Evolutionary conservation across 176 grass and related monocot species (phyloP).

Genomic region (Thinopyrum elongatum): DNA sequence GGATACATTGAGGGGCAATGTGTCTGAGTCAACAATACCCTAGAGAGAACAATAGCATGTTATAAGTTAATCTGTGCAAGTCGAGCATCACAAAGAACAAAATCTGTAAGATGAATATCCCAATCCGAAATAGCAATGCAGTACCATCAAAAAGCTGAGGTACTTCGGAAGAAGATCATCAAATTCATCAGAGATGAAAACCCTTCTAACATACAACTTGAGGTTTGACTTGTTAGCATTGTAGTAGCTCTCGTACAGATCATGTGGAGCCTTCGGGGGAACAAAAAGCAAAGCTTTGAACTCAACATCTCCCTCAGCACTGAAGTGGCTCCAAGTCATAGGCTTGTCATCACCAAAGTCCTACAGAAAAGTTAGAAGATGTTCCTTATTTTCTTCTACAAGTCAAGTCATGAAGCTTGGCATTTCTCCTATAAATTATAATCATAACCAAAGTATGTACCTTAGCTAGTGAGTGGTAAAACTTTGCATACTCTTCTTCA

Average conservation of each 20-base stretch:
- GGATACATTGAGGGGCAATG: conserved; percentile 92
- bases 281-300: conserved; percentile 96
- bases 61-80: not conserved
- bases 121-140: too few relatives aligned
- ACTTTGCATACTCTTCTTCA: conserved; percentile 93
- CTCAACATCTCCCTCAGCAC: conserved; percentile 94
- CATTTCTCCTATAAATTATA: not conserved
- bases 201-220: conserved; percentile 94
- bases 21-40: conserved; percentile 96
- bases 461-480: conserved; percentile 92
- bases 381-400: not conserved
- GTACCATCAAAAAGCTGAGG: conserved; percentile 95
- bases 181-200: conserved; percentile 99
- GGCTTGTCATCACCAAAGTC: conserved; percentile 90
- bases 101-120: too few relatives aligned
- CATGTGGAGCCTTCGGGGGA: conserved; percentile 88
- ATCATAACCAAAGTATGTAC: conserved; percentile 27
- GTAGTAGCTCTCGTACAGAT: conserved; percentile 98
- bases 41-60: conserved; percentile 16
- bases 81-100: not conserved
- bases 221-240: conserved; percentile 87
- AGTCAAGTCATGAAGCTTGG: not conserved
- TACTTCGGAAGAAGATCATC: conserved; percentile 92
- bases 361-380: conserved; percentile 33
- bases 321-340: conserved; percentile 87